These are phyloP conservation scores for Naganishia vaughanmartiniae DNA, from an alignment of 768 basidiomycete genomes.

Conservation along the genomic window DNA sequence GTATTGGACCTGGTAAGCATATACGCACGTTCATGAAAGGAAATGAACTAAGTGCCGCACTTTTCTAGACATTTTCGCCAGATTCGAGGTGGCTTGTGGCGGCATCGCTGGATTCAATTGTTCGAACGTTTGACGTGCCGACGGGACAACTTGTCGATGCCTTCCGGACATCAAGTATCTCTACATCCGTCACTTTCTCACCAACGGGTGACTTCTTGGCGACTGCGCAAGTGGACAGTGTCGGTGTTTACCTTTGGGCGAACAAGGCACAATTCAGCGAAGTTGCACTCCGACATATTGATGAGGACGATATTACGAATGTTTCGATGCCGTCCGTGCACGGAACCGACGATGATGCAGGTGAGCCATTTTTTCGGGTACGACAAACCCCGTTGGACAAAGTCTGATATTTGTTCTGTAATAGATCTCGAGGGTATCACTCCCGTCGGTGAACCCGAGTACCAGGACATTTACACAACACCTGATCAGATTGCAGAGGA, in stretches of 20 bases:
- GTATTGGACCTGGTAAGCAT: conserved; percentile 77
- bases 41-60: conserved; percentile 10
- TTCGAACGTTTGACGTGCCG: conserved; percentile 93
- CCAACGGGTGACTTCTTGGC: conserved; percentile 95
- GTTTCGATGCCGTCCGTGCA: conserved; percentile 78
- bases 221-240: conserved; percentile 86
- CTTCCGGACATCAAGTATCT: conserved; percentile 80
- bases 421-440: conserved; percentile 71
- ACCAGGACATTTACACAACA: conserved; percentile 70
- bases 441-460: conserved; percentile 61
- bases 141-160: conserved; percentile 88
- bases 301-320: conserved; percentile 66
- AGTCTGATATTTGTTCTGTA: background rate
- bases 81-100: conserved; percentile 91
- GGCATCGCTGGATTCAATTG: conserved; percentile 82
- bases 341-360: conserved; percentile 74
- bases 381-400: background rate
- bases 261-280: conserved; percentile 92
- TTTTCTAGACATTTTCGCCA: conserved; percentile 77
- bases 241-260: conserved; percentile 96
- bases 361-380: conserved; percentile 54
- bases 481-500: conserved; percentile 86
- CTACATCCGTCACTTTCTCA: conserved; percentile 87
- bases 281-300: conserved; percentile 76
- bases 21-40: background rate